Evolutionary conservation across 2,329 filamentous ascomycete species (phyloP).

Genomic region (Coniochaeta hoffmannii): DNA sequence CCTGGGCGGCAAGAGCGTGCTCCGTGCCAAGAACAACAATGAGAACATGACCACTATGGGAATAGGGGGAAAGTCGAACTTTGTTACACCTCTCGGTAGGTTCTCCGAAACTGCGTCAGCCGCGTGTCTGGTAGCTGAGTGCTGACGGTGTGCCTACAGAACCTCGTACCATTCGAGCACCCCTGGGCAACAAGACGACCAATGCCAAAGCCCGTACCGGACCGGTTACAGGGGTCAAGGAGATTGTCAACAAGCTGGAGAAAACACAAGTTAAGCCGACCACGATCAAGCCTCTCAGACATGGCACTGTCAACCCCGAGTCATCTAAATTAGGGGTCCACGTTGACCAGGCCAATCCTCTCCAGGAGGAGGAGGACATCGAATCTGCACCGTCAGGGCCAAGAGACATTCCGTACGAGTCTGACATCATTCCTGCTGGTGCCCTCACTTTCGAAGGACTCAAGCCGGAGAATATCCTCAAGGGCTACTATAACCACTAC

Average conservation of each 20-base stretch:
- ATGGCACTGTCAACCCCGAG: slow-evolving; percentile 43
- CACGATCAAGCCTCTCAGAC: slow-evolving; percentile 50
- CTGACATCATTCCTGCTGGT: slow-evolving; percentile 57
- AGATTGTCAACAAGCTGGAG: slow-evolving; percentile 49
- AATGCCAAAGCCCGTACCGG: slow-evolving; percentile 69
- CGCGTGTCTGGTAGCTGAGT: neutral
- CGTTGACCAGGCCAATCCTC: slow-evolving; percentile 37
- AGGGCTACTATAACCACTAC: slow-evolving; percentile 54
- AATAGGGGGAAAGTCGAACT: slow-evolving; percentile 54
- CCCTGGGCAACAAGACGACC: slow-evolving; percentile 89
- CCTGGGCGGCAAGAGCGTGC: slow-evolving; percentile 47
- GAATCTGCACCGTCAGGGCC: slow-evolving; percentile 83
- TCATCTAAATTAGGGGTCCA: slow-evolving; percentile 57
- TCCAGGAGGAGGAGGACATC: slow-evolving; percentile 63
- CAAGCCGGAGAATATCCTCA: slow-evolving; percentile 51
- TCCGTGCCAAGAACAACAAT: slow-evolving; percentile 46
- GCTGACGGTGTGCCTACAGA: slow-evolving; percentile 28
- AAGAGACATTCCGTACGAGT: slow-evolving; percentile 58
- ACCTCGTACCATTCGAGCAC: slow-evolving; percentile 61
- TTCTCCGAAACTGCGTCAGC: neutral
- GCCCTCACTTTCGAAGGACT: slow-evolving; percentile 50
- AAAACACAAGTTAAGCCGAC: slow-evolving; percentile 56
- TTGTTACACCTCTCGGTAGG: slow-evolving; percentile 77
- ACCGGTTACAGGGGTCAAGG: slow-evolving; percentile 56
- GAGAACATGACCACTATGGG: slow-evolving; percentile 45